These are phyloP conservation scores for Diversispora epigaea DNA, from an alignment of 192 early-diverging fungal species.

Conservation along the genomic window DNA sequence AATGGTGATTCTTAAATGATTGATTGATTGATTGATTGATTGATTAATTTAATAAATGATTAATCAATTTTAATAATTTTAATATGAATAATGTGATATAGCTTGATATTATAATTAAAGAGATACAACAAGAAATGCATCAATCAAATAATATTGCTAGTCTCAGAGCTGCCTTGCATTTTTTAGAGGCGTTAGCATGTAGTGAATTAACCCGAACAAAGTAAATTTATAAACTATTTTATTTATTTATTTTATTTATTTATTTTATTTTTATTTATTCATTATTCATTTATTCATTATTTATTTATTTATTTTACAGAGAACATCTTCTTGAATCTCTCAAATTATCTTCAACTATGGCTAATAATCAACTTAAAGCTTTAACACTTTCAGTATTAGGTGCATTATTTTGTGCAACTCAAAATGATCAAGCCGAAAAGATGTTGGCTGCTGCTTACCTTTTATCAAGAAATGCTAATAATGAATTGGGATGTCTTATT, in stretches of 20 bases:
- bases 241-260: background rate
- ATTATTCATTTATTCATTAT: no score
- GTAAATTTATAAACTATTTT: background rate
- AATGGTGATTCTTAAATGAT: no score
- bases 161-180: background rate
- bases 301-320: conserved; percentile 26
- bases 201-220: conserved; percentile 7
- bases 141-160: conserved; percentile 35
- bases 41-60: no score
- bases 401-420: conserved; percentile 39
- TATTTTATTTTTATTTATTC: conserved; percentile 2
- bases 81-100: background rate
- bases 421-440: conserved; percentile 50
- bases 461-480: conserved; percentile 6
- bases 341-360: conserved; percentile 34
- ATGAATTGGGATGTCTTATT: conserved; percentile 11
- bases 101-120: conserved; percentile 16
- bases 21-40: no score
- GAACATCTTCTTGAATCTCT: conserved; percentile 46
- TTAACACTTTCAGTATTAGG: conserved; percentile 42
- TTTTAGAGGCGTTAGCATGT: conserved; percentile 17
- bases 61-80: background rate
- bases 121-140: conserved; percentile 29
- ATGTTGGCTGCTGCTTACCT: conserved; percentile 40
- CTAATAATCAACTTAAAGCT: conserved; percentile 44